Base-by-base conservation (phyloP, 2,329 filamentous ascomycete species). In the Monosporascus ibericus region DNA sequence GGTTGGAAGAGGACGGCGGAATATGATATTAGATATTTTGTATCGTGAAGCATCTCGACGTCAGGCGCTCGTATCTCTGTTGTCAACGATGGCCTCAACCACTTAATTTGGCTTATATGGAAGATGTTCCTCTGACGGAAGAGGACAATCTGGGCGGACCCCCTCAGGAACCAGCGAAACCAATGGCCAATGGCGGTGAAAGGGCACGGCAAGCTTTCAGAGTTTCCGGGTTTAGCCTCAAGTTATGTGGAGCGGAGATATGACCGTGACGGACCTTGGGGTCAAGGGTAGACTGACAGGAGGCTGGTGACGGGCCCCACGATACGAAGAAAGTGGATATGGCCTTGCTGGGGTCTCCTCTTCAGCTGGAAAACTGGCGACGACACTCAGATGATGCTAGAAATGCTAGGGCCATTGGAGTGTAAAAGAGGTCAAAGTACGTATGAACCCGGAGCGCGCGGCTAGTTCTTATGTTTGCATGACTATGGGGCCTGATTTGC, bases 21-120 rank as follows among this genome's bases (percentile, higher is more conserved):
- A 56, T 60, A 52, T 55, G 54, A 60, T 50, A 52, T 60, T 48
- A 58, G 52, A 53, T 56, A 54, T 49, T 58, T 55, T 58, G 55
- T 57, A 63, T 59, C 58, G 59, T 59, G 56, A 66, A 68, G 65
- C 65, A 68, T 68, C 59, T 66, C 65, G 65, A 63, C 63, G 63
- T 64, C 62, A 63, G 58, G 59, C 55, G 57, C 57, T 55, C 57
- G 52, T 50, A 36, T 54, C 40, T 47, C 53, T 48, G 54, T 55
- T 58, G 57, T 58, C 56, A 56, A 48, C 36, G 36, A 51, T 58
- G 55, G 48, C 42, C 40, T 39, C 36, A 46, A 56, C 42, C 52
- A 47, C 46, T 54, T 44, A 44, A 55, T 50, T 57, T 53, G 51
- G 53, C 52, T 58, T 63, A 65, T 62, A 63, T 58, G 59, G 54